Evolutionary conservation across 345 rosid genomes (phyloP), one percentile per base, ranked within the genome.

Genomic region (Hypericum perforatum): DNA sequence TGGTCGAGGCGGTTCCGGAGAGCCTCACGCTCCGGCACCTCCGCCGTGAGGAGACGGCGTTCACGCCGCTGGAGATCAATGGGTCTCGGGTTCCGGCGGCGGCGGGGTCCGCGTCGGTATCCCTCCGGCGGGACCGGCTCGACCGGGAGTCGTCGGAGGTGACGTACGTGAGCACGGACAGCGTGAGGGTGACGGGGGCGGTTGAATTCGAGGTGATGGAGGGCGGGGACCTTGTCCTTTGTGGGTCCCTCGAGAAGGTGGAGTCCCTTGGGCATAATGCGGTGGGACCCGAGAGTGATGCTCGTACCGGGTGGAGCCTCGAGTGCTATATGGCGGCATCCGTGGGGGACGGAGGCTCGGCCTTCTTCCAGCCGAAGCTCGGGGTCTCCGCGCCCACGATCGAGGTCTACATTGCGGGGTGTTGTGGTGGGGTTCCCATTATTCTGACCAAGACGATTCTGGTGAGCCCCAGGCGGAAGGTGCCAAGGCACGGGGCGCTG

Each of bases 341-440:
- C 7, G 72, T 74, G 0, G 72, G 71, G 9, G 72, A 74, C 16
- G 72, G 71, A 11, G 56, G 36, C 3, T 78, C 85, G 15, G 70
- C 72, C 39, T 85, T 82, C 50, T 78, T 85, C 37, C 76, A 71
- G 65, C 85, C 88, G 7, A 81, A 69, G 62, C 57, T 70, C 6
- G 89, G 86, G 44, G 74, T 69, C 8, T 77, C 86, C 6, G 68
- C 98, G 11, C 92, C 95, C 0, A 74, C 76, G 0, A 71, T 85
- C 3, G 98, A 91, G 82, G 88, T 91, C 53, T 91, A 91, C 49
- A 77, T 91, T 0, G 95, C 95, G 0, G 98, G 96, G 0, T 74
- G 96, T 32, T 85, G 95, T 59, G 82, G 92, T 0, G 92, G 90
- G 39, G 80, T 71, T 51, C 98, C 96, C 12, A 88, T 91, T 37